phyloP scores from a whole-genome alignment of 495 filamentous ascomycete genomes.

The Tuber umbilicatum region DNA sequence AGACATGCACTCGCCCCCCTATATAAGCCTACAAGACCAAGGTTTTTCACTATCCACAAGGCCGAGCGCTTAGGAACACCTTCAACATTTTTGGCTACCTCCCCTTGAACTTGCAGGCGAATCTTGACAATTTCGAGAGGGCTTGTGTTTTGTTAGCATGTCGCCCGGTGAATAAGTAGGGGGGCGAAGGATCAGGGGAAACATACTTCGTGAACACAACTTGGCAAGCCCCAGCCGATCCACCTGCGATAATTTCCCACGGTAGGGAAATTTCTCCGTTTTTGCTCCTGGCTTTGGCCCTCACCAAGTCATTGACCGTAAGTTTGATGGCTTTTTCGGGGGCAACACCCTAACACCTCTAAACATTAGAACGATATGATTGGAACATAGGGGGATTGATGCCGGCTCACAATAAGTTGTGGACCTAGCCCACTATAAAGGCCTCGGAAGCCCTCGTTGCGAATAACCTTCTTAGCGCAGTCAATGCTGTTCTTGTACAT shows the following conservation, averaged over 20 bases:
- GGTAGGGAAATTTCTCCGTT: constrained; percentile 64
- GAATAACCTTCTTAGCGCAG: constrained; percentile 83
- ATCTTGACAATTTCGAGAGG: constrained; percentile 99
- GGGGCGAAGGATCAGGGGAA: constrained; percentile 4
- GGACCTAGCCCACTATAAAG: constrained; percentile 91
- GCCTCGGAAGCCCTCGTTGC: constrained; percentile 81
- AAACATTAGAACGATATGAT: constrained; percentile 5
- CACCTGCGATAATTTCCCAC: constrained; percentile 80
- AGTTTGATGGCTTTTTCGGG: constrained; percentile 99
- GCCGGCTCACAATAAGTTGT: constrained; percentile 60
- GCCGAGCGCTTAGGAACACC: constrained; percentile 79
- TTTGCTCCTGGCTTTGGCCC: constrained; percentile 66
- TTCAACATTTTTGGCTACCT: constrained; percentile 82
- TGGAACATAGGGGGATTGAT: neutral
- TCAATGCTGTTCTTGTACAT: constrained; percentile 96
- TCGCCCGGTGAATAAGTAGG: neutral
- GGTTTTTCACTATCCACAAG: constrained; percentile 93
- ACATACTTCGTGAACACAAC: constrained; percentile 62
- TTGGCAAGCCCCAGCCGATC: constrained; percentile 85
- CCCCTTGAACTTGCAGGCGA: constrained; percentile 92
- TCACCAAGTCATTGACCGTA: constrained; percentile 90
- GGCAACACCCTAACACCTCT: constrained; percentile 61
- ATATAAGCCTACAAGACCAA: constrained; percentile 92
- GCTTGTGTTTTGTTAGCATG: constrained; percentile 48
- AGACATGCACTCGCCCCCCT: constrained; percentile 96